phyloP scores from a whole-genome alignment of 2,329 filamentous ascomycete species.

The Fusarium pseudocircinatum region DNA sequence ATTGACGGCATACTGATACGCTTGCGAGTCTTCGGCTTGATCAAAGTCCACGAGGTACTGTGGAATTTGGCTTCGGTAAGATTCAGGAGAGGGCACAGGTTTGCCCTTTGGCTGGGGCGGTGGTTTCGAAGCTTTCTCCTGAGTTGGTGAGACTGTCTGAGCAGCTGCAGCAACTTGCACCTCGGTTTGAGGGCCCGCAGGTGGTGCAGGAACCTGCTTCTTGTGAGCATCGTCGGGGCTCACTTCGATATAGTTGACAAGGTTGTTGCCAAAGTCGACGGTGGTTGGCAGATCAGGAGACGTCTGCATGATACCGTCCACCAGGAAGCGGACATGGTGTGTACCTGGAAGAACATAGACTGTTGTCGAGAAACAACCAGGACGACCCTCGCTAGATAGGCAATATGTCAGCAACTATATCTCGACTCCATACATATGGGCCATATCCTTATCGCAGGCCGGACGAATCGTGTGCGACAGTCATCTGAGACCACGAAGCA shows the following conservation, averaged over 20 bases:
- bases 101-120: conserved; percentile 60
- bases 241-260: conserved; percentile 98
- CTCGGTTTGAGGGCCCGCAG: conserved; percentile 45
- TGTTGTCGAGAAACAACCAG: conserved; percentile 76
- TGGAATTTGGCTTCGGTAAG: conserved; percentile 80
- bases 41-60: conserved; percentile 89
- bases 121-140: conserved; percentile 10
- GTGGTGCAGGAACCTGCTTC: conserved; percentile 43
- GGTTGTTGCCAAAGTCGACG: conserved; percentile 96
- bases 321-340: conserved; percentile 95
- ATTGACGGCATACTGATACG: conserved; percentile 77
- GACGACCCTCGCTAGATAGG: conserved; percentile 59
- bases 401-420: conserved; percentile 28
- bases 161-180: conserved; percentile 17
- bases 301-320: conserved; percentile 92
- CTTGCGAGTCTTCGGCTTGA: conserved; percentile 78
- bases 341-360: conserved; percentile 91
- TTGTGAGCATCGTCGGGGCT: conserved; percentile 73
- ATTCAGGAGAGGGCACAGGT: conserved; percentile 62
- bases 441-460: neutral
- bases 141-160: conserved; percentile 6
- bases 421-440: neutral
- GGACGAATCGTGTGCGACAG: conserved; percentile 30
- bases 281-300: conserved; percentile 89
- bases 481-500: conserved; percentile 34